These are phyloP conservation scores for Leccinum variicolor DNA, from an alignment of 768 basidiomycete species.

Conservation along the genomic window DNA sequence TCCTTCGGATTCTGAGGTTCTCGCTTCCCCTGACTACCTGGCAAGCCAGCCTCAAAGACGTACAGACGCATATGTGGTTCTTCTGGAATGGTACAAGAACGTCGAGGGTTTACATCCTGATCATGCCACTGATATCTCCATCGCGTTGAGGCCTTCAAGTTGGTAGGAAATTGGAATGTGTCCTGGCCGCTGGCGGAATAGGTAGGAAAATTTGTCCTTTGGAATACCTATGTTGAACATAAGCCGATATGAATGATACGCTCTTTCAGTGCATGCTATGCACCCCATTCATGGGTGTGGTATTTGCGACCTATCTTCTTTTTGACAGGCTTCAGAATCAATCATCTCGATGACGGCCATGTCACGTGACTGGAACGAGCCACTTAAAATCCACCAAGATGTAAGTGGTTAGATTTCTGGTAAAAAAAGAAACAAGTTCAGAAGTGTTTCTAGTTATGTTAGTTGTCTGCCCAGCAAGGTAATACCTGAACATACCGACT, in stretches of 20 bases:
- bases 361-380: conserved; percentile 8
- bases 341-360: too few species aligned
- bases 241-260: not conserved
- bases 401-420: not conserved
- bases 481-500: not conserved
- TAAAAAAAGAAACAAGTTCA: conserved; percentile 1
- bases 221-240: not conserved
- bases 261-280: not conserved
- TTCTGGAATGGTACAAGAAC: not conserved
- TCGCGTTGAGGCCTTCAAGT: not conserved
- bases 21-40: not conserved
- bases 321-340: not conserved
- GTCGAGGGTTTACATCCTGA: not conserved
- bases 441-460: not conserved
- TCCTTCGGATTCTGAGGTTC: not conserved
- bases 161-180: not conserved
- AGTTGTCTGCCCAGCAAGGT: not conserved
- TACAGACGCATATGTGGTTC: not conserved
- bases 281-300: not conserved
- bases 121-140: not conserved
- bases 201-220: not conserved
- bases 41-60: not conserved
- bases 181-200: not conserved
- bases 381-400: not conserved
- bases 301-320: not conserved